These are phyloP conservation scores for Tricholomella constricta DNA, from an alignment of 768 basidiomycete species.

Conservation along the genomic window DNA sequence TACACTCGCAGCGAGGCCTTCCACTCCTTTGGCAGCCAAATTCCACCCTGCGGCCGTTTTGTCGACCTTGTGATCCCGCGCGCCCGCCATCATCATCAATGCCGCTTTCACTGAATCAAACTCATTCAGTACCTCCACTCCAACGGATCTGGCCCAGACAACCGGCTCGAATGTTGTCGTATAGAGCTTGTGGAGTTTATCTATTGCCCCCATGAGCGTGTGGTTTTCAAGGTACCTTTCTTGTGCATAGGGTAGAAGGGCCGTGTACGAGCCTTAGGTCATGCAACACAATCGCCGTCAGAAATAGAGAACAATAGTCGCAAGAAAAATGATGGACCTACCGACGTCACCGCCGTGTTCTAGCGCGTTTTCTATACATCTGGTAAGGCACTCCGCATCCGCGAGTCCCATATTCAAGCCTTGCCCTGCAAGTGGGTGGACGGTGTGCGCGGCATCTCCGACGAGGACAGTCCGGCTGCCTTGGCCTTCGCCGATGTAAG, in stretches of 20 bases:
- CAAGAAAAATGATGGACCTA: constrained; percentile 30
- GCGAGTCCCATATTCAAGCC: constrained; percentile 93
- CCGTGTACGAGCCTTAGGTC: constrained; percentile 68
- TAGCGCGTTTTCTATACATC: constrained; percentile 60
- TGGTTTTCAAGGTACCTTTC: constrained; percentile 89
- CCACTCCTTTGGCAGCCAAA: constrained; percentile 46
- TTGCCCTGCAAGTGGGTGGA: constrained; percentile 95
- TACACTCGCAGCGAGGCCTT: constrained; percentile 40
- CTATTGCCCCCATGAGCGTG: constrained; percentile 77
- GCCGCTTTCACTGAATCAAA: constrained; percentile 79
- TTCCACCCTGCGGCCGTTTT: constrained; percentile 30
- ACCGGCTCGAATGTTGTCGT: constrained; percentile 62
- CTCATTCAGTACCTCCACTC: constrained; percentile 91
- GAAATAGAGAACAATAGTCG: background rate
- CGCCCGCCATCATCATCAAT: constrained; percentile 79
- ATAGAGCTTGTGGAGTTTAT: constrained; percentile 91
- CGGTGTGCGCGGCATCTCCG: constrained; percentile 94
- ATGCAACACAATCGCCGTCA: background rate
- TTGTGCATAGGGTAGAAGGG: constrained; percentile 74
- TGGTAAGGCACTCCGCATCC: constrained; percentile 75
- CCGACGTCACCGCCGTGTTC: constrained; percentile 82
- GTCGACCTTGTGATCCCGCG: constrained; percentile 20
- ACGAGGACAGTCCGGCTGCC: constrained; percentile 80
- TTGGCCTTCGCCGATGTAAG: constrained; percentile 75
- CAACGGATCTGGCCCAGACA: constrained; percentile 86